Conservation (phyloP, 1,284 basidiomycete species). For the Malassezia slooffiae region DNA sequence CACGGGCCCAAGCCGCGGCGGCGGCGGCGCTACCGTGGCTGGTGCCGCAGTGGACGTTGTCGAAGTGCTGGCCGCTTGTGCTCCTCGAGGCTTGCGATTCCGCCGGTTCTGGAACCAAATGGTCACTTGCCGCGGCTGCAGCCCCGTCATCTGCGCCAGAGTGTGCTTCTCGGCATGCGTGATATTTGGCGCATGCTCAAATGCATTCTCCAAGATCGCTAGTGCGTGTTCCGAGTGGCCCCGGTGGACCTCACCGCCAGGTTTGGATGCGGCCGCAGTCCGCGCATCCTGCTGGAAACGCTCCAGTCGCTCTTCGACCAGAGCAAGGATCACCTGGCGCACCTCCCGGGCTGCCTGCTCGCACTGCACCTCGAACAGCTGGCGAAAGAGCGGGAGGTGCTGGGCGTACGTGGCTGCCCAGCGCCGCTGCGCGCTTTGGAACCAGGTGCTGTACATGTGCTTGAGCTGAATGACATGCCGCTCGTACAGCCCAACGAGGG, state of each 20-base stretch:
- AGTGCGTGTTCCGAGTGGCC: constrained; percentile 24
- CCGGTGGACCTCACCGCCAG: constrained; percentile 6
- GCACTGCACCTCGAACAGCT: constrained; percentile 9
- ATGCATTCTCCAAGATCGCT: constrained; percentile 35
- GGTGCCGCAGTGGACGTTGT: too few species aligned
- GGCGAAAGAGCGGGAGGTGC: constrained; percentile 2
- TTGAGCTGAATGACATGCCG: constrained; percentile 1
- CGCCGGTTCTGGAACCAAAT: constrained; percentile 29
- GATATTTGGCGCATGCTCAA: constrained; percentile 33
- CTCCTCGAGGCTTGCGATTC: too few species aligned
- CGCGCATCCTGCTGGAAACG: background rate
- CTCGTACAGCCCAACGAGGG: constrained; percentile 6
- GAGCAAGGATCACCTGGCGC: background rate
- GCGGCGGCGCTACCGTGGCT: too few species aligned
- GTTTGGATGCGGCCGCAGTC: background rate
- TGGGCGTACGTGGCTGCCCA: constrained; percentile 11
- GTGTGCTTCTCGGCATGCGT: constrained; percentile 39
- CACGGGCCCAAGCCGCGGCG: too few species aligned
- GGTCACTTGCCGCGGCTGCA: constrained; percentile 39
- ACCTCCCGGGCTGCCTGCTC: constrained; percentile 2
- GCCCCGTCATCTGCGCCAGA: constrained; percentile 33
- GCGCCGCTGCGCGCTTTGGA: constrained; percentile 1
- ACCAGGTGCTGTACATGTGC: constrained; percentile 3
- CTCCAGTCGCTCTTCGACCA: constrained; percentile 11
- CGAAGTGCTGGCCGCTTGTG: too few species aligned